Percentiles rank a stretch among this genome's conserved stretches.
Evolutionary conservation across 2,329 filamentous ascomycete species (phyloP).

Genomic region (Pestalotiopsis sp.): DNA sequence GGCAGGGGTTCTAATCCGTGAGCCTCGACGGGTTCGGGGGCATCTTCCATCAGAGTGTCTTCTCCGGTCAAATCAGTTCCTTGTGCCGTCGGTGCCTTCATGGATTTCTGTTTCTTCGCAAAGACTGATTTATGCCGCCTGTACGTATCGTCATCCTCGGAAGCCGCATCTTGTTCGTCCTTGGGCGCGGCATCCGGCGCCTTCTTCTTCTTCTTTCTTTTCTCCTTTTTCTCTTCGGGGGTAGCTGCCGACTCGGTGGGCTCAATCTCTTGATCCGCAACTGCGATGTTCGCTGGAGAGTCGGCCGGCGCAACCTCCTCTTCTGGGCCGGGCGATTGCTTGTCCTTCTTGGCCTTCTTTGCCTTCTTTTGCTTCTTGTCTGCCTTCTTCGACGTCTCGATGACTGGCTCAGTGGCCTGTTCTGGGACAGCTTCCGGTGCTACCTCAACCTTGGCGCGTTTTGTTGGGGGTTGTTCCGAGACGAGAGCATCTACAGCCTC

Average conservation of each 20-base stretch:
- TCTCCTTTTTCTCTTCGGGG: constrained; percentile 24
- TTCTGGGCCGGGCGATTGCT: neutral
- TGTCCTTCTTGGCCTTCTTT: constrained; percentile 35
- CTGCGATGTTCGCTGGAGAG: constrained; percentile 27
- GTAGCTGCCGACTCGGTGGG: neutral
- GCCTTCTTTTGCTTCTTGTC: constrained; percentile 36
- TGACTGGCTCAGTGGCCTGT: neutral
- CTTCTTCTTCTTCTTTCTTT: constrained; percentile 35
- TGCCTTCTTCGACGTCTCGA: constrained; percentile 29
- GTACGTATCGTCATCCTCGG: constrained; percentile 21
- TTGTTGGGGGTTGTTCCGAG: constrained; percentile 24
- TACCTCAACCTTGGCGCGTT: constrained; percentile 12
- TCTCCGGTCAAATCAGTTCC: constrained; percentile 20
- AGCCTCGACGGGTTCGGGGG: constrained; percentile 42
- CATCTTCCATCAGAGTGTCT: constrained; percentile 27
- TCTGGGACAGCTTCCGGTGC: neutral
- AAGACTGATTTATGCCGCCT: constrained; percentile 53
- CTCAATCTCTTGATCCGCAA: neutral
- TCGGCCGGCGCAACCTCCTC: constrained; percentile 19
- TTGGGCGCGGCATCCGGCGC: constrained; percentile 8
- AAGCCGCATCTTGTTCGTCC: constrained; percentile 10
- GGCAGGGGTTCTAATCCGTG: constrained; percentile 82
- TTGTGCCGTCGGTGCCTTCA: constrained; percentile 41
- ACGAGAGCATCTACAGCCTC: constrained; percentile 28
- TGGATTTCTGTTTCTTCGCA: constrained; percentile 57